These are phyloP conservation scores for Testicularia cyperi DNA, from an alignment of 1,284 basidiomycete species.

Conservation along the genomic window DNA sequence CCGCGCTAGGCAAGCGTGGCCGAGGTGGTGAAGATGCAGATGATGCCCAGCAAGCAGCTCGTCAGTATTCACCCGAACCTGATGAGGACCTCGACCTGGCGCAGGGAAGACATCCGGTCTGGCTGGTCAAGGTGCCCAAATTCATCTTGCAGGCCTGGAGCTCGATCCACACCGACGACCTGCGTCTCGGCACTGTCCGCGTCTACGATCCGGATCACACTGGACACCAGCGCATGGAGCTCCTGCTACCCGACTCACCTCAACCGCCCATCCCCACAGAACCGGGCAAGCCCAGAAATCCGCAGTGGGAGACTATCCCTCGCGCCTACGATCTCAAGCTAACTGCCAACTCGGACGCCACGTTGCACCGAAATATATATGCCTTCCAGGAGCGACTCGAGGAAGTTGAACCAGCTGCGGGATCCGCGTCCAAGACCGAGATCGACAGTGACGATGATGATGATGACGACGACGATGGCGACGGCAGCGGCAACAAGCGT, in stretches of 20 bases:
- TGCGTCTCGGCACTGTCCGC: slow-evolving; percentile 63
- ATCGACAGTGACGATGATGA: slow-evolving; percentile 20
- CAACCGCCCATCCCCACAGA: slow-evolving; percentile 36
- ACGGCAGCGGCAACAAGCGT: slow-evolving; percentile 11
- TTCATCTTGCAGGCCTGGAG: slow-evolving; percentile 65
- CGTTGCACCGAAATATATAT: slow-evolving; percentile 46
- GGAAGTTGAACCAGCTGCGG: slow-evolving; percentile 4
- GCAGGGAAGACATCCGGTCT: slow-evolving; percentile 46
- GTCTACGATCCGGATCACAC: slow-evolving; percentile 62
- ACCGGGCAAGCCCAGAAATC: slow-evolving; percentile 14
- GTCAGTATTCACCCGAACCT: slow-evolving; percentile 55
- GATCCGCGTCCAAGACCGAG: slow-evolving; percentile 1
- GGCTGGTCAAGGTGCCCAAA: slow-evolving; percentile 62
- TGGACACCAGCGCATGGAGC: slow-evolving; percentile 55
- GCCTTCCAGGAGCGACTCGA: slow-evolving; percentile 51
- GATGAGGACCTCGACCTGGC: slow-evolving; percentile 54
- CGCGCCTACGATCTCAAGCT: slow-evolving; percentile 52
- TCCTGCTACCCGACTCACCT: slow-evolving; percentile 48
- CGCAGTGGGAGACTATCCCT: slow-evolving; percentile 35
- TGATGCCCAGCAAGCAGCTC: no score
- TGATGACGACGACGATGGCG: slow-evolving; percentile 14
- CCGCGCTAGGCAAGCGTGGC: no score
- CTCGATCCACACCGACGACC: slow-evolving; percentile 61
- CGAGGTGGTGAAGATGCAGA: no score
- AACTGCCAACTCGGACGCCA: slow-evolving; percentile 38